These are phyloP conservation scores for Dactylellina parvicollis DNA, from an alignment of 2,329 filamentous ascomycete genomes.

Conservation along the genomic window DNA sequence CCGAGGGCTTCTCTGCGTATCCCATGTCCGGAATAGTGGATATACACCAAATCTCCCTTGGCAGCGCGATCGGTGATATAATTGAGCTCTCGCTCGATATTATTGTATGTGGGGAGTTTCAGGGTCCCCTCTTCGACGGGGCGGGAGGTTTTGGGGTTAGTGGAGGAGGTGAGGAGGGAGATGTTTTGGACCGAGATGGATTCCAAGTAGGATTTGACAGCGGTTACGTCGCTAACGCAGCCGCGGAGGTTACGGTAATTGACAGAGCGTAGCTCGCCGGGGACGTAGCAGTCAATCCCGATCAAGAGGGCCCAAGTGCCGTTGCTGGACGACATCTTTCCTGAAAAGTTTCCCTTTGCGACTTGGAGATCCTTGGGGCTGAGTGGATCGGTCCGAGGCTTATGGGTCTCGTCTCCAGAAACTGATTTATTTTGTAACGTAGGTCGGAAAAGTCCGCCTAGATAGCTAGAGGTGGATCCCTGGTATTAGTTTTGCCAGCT, in stretches of 20 bases:
- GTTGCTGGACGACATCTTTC: background rate
- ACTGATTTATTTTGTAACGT: no score
- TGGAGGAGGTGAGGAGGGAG: conserved; percentile 17
- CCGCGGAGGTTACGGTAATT: conserved; percentile 21
- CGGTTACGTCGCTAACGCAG: conserved; percentile 29
- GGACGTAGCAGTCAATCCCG: conserved; percentile 34
- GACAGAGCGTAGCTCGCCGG: conserved; percentile 7
- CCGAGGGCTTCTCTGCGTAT: conserved; percentile 8
- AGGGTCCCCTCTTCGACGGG: background rate
- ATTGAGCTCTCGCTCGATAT: conserved; percentile 37
- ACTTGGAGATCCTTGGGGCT: no score
- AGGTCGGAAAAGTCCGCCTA: no score
- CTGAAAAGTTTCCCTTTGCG: no score
- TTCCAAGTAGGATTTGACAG: conserved; percentile 13
- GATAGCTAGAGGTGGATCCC: no score
- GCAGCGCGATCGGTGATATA: conserved; percentile 12
- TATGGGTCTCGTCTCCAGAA: no score
- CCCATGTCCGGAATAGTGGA: conserved; percentile 52
- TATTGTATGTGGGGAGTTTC: conserved; percentile 12
- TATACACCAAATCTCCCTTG: conserved; percentile 35
- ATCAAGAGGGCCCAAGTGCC: conserved; percentile 32
- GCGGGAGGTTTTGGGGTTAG: background rate
- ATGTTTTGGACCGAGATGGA: conserved; percentile 14
- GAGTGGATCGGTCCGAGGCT: no score
- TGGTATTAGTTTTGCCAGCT: no score